Base-by-base conservation (phyloP, 2,329 filamentous ascomycete genomes). In the Diaporthe destruens region DNA sequence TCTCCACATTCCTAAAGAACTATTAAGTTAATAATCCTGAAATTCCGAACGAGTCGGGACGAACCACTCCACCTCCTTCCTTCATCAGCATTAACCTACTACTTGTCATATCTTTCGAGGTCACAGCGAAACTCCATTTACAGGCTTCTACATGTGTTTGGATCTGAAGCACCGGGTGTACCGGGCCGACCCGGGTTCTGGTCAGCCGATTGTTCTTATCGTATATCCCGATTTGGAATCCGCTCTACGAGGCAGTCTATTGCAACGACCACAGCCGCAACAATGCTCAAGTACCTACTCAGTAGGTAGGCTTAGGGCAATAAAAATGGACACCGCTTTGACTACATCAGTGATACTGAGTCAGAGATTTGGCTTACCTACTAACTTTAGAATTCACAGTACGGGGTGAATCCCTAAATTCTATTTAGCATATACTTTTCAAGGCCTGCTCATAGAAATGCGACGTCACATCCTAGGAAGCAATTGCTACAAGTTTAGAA, bases 261-360 rank as follows among this genome's bases (percentile, higher is more conserved):
- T 16, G 14, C 42, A 8, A 34, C n/a, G 18, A 18, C 42, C 42
- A 49, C 29, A 36, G 23, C 25, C 29, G 59, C 59, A 11, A 65
- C 59, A 51, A 65, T 49, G 29, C 29, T 5, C 29, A 29, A 29
- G 29, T 29, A 29, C 29, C 29, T 29, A n/a, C n/a, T n/a, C n/a
- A n/a, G n/a, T n/a, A 5, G 29, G 29, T 29, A n/a, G 59, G 20
- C 32, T 65, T 51, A 44, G 2, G 18, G n/a, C 20, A 18, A 25
- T 11, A 29, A 65, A 51, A 16, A 11, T 16, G 7, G 44, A 1
- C 29, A 53, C 61, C 61, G 49, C 61, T 47, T 51, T 12, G 18
- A 65, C 36, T 65, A 65, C n/a, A n/a, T n/a, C n/a, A 44, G 44
- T 65, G 51, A 65, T 65, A 44, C 44, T 29, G 61, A 65, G 61